phyloP scores from a whole-genome alignment of 176 grass and related monocot species.

The Oryza nivara region DNA sequence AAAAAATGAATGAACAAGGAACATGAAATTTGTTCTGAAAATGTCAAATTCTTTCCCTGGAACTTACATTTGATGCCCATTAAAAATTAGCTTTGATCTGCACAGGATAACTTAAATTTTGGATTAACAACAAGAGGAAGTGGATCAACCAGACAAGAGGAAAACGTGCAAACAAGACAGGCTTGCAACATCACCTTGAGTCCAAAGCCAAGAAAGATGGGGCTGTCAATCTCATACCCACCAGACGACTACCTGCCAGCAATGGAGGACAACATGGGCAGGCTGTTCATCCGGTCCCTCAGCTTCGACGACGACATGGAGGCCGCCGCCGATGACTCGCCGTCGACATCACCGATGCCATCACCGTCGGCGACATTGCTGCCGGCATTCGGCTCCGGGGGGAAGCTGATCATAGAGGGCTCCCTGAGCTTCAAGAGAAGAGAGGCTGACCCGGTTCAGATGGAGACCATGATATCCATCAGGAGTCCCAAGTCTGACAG shows the following conservation, averaged over 20 bases:
- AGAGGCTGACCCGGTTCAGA: conserved; percentile 44
- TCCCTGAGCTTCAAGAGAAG: conserved; percentile 67
- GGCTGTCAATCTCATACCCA: conserved; percentile 61
- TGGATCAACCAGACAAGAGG: conserved; percentile 14
- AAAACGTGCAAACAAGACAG: conserved; percentile 23
- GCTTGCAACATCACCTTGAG: conserved; percentile 19
- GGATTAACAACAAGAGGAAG: conserved; percentile 8
- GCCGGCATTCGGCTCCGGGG: conserved; percentile 24
- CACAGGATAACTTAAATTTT: conserved; percentile 16
- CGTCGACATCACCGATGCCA: background rate
- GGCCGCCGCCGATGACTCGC: background rate
- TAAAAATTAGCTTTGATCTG: conserved; percentile 31
- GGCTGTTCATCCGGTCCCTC: conserved; percentile 58
- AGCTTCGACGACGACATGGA: conserved; percentile 66
- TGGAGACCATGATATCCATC: conserved; percentile 51
- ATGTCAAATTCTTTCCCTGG: background rate
- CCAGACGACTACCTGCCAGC: conserved; percentile 53
- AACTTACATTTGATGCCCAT: background rate
- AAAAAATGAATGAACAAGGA: background rate
- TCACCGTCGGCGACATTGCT: conserved; percentile 20
- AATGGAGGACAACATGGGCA: conserved; percentile 53
- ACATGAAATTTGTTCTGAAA: conserved; percentile 29
- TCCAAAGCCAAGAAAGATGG: conserved; percentile 44
- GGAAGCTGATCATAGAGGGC: conserved; percentile 56
- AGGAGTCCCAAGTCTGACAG: conserved; percentile 41